These are phyloP conservation scores for Podospora bellae-mahoneyi DNA, from an alignment of 495 filamentous ascomycete species.

Conservation along the genomic window DNA sequence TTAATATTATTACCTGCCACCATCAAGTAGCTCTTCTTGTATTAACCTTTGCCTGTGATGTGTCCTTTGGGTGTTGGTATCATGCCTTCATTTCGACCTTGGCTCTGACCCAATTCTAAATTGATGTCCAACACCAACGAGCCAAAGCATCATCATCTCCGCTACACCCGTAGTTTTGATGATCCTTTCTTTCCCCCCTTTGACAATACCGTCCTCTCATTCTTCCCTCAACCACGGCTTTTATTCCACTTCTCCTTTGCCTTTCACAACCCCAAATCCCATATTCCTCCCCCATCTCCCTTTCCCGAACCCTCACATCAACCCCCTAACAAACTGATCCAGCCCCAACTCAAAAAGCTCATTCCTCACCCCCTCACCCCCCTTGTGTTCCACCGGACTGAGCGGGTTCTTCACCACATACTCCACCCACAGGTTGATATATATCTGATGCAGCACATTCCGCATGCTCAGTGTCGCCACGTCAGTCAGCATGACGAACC, in stretches of 20 bases:
- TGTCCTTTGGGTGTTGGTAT: no score
- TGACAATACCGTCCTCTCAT: neutral
- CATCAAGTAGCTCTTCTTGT: no score
- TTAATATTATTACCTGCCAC: no score
- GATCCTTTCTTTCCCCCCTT: no score
- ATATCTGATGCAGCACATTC: conserved; percentile 93
- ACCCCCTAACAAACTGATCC: conserved; percentile 70
- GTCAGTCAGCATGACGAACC: conserved; percentile 96
- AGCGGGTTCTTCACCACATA: conserved; percentile 96
- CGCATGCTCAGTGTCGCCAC: conserved; percentile 84
- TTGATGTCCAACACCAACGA: no score
- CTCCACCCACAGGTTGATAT: conserved; percentile 95
- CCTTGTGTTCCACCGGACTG: conserved; percentile 82
- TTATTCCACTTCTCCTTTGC: neutral
- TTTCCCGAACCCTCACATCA: conserved; percentile 39
- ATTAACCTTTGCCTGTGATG: no score
- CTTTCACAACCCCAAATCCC: neutral
- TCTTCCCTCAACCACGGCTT: neutral
- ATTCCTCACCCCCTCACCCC: conserved; percentile 84
- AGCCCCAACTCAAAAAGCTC: conserved; percentile 91
- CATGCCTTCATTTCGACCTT: no score
- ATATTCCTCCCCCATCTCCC: neutral
- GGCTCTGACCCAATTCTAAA: no score
- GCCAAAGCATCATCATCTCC: no score
- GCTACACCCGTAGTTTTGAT: no score